These are phyloP conservation scores for Thielaviopsis ethacetica DNA, from an alignment of 2,329 filamentous ascomycete species.

Conservation along the genomic window DNA sequence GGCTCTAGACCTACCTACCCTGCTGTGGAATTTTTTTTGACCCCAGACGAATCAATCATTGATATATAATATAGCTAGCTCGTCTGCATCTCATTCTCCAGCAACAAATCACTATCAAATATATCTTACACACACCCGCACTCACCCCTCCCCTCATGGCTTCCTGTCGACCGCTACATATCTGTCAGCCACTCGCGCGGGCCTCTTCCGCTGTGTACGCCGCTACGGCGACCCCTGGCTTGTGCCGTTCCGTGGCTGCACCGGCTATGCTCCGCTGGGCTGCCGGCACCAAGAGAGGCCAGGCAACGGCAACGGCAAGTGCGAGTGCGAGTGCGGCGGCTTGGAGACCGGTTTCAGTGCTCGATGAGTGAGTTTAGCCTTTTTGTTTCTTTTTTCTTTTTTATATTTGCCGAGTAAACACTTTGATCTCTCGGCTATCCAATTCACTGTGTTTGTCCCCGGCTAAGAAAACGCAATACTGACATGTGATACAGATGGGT, in stretches of 20 bases:
- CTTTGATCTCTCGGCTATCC: not conserved
- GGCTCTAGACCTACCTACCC: no score
- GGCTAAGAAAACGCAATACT: conserved; percentile 8
- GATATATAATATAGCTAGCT: no score
- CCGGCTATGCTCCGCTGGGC: not conserved
- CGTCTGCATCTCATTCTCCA: no score
- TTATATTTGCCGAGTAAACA: not conserved
- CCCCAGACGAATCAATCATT: no score
- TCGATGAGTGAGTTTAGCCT: conserved; percentile 40
- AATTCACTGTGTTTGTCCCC: no score
- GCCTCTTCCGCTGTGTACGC: not conserved
- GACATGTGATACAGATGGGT: conserved; percentile 54
- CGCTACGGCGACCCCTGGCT: not conserved
- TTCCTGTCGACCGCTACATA: not conserved
- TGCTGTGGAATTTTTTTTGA: no score
- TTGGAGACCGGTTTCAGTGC: conserved; percentile 47
- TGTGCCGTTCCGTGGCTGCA: not conserved
- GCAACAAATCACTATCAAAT: not conserved
- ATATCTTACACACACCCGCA: not conserved
- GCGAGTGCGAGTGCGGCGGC: conserved; percentile 20
- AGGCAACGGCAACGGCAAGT: not conserved
- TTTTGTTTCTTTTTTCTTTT: not conserved
- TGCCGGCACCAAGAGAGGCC: not conserved
- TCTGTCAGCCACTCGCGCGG: not conserved
- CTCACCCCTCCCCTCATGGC: not conserved